Percentiles rank a stretch among this genome's conserved stretches.
Conservation (phyloP, 768 basidiomycete species). For the Amanita inopinata region DNA sequence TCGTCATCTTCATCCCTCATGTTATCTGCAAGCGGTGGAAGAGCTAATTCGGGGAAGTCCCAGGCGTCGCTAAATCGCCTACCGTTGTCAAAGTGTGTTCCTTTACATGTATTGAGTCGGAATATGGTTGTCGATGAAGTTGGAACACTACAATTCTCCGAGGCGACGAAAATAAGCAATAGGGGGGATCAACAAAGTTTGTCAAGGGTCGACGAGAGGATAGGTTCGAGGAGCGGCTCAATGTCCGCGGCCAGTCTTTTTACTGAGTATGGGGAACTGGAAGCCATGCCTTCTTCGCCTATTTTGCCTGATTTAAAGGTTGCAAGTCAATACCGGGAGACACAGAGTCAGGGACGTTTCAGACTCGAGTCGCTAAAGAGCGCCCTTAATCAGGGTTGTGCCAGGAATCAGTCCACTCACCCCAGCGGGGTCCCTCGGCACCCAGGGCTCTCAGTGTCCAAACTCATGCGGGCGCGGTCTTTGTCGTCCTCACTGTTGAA, state of each 20-base stretch:
- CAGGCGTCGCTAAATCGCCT: neutral
- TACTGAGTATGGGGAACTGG: neutral
- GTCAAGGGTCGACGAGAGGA: neutral
- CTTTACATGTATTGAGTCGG: constrained; percentile 5
- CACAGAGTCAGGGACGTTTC: neutral
- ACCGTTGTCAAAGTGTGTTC: constrained; percentile 6
- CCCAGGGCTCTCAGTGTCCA: neutral
- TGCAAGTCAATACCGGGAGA: neutral
- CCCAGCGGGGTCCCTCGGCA: neutral
- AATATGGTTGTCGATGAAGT: constrained; percentile 1
- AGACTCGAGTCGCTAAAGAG: too few species aligned
- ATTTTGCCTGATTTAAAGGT: neutral
- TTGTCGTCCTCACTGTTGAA: constrained; percentile 3
- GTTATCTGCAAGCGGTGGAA: neutral
- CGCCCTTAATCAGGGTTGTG: too few species aligned
- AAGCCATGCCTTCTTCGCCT: neutral
- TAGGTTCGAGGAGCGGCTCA: constrained; percentile 7
- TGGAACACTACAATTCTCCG: neutral
- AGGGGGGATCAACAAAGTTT: constrained; percentile 4
- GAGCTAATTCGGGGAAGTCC: neutral
- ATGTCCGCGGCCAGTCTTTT: neutral
- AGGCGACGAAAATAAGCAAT: neutral
- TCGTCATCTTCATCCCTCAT: constrained; percentile 1
- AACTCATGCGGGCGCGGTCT: constrained; percentile 1
- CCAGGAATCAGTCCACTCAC: too few species aligned